phyloP scores from a whole-genome alignment of 192 early-diverging fungal genomes.

The Piromyces finnis region DNA sequence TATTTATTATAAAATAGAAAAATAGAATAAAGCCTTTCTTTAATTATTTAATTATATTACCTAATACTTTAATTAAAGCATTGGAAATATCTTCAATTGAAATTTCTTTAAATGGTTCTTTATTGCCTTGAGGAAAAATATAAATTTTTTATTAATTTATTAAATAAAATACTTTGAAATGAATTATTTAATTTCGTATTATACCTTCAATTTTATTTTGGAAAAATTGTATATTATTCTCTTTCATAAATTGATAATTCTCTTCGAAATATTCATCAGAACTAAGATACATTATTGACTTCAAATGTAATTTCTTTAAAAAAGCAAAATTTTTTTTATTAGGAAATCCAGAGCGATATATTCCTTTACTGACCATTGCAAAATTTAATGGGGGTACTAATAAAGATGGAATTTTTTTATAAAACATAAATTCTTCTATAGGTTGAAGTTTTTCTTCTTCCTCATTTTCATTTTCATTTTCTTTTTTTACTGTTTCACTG shows the following conservation, averaged over 20 bases:
- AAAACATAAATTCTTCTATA: not conserved
- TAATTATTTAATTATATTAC: too few relatives aligned
- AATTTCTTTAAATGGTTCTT: not conserved
- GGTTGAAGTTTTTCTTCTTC: not conserved
- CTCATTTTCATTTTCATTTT: not conserved
- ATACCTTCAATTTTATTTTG: not conserved
- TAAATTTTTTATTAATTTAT: too few relatives aligned
- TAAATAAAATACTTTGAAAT: too few relatives aligned
- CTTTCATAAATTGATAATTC: not conserved
- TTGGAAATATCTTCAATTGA: not conserved
- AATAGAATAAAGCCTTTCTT: too few relatives aligned
- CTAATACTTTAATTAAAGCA: not conserved
- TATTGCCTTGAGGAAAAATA: not conserved
- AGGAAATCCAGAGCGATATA: not conserved
- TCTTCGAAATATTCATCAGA: not conserved
- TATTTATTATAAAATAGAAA: too few relatives aligned
- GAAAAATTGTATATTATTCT: not conserved
- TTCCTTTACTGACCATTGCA: not conserved
- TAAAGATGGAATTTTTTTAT: not conserved
- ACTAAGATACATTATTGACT: not conserved
- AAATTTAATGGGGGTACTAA: not conserved
- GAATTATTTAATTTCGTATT: too few relatives aligned
- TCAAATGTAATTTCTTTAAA: not conserved
- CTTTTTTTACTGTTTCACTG: not conserved
- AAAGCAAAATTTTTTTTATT: not conserved